These are phyloP conservation scores for Fusarium sp. DNA, from an alignment of 2,329 filamentous ascomycete genomes.

Conservation along the genomic window DNA sequence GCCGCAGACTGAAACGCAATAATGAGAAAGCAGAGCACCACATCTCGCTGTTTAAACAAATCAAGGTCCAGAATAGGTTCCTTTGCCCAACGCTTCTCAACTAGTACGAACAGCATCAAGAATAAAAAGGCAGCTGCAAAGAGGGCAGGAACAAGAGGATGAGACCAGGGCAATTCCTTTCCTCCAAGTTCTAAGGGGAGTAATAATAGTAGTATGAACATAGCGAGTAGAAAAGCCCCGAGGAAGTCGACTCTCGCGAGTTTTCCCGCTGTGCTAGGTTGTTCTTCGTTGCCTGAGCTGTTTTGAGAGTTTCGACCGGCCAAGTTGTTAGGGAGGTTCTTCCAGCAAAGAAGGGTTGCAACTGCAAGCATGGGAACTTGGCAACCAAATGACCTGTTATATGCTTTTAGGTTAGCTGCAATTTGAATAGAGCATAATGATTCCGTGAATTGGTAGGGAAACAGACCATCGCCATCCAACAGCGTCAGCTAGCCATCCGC, in stretches of 20 bases:
- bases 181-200: not conserved
- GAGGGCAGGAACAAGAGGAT: not conserved
- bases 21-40: too few species aligned
- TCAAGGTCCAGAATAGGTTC: not conserved
- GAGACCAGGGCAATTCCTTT: not conserved
- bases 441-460: too few species aligned
- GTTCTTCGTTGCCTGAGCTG: not conserved
- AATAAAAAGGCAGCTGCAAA: not conserved
- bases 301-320: too few species aligned
- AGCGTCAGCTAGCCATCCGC: not conserved
- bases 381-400: not conserved
- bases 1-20: too few species aligned
- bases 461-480: not conserved
- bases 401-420: too few species aligned
- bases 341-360: not conserved
- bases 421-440: not conserved
- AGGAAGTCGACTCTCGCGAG: not conserved
- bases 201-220: not conserved
- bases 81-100: not conserved
- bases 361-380: not conserved
- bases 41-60: too few species aligned
- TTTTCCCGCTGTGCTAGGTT: not conserved
- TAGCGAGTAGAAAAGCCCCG: not conserved
- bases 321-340: too few species aligned
- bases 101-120: not conserved